Base-by-base conservation (phyloP, 108 stramenopile species). In the Cyclostephanos tholiformis region DNA sequence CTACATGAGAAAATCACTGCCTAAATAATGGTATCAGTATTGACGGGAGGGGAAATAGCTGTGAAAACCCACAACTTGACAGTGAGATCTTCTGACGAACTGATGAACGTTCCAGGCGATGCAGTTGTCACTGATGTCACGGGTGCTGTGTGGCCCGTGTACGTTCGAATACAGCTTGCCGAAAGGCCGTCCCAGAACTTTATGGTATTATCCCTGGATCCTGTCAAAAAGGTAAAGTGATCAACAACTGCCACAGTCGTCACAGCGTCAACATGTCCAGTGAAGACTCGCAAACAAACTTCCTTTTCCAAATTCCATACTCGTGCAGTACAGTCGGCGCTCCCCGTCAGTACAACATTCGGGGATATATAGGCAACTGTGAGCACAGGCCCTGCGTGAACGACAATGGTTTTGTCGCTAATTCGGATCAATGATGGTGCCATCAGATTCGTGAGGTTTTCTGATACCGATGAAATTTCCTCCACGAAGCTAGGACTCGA, bases 131-230 rank as follows among this genome's bases (percentile, higher is more conserved):
- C 35, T 30, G 62, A 29, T 11, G 63, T 80, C 9, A 74, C 71
- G 17, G 20, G 30, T 17, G 22, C 65, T n/a, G 38, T 53, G 19
- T 80, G 66, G 55, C 46, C 22, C 6, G 20, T 30, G 68, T 70
- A 75, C 35, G 70, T 79, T 63, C 76, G 76, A 35, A 83, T 29
- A 55, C 72, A 68, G 2, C 1, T 38, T 5, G 58, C 66, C 23
- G 82, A 74, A 12, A 72, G 48, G 14, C 52, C 72, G 26, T 83
- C 75, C 81, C 81, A 85, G 13, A 82, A 49, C 44, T 53, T 67
- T 2, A 78, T 69, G 35, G 73, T 76, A 0, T 23, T 35, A 30
- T 82, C 85, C 17, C 62, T 29, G 13, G 69, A 67, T 6, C 69
- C 85, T 0, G 80, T 82, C 27, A 85, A 57, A 60, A 82, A 20